Conservation (phyloP, 1,284 basidiomycete genomes). For the Mycosarcoma mackinlayi region DNA sequence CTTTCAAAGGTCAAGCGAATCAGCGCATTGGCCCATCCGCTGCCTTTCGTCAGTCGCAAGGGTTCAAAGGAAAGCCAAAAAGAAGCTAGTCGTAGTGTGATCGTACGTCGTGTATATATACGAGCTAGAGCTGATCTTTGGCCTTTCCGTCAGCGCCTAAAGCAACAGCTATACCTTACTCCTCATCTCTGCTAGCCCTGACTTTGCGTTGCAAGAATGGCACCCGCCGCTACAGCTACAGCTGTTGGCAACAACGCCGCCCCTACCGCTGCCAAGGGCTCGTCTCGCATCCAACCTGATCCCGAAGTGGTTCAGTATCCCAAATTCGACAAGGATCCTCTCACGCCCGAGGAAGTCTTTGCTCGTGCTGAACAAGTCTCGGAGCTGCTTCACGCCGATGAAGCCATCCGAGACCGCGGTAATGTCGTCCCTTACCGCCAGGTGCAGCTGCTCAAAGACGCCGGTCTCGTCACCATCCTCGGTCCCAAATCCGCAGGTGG, state of each 20-base stretch:
- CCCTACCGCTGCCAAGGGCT: conserved; percentile 22
- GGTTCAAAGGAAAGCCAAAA: too few relatives aligned
- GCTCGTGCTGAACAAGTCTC: conserved; percentile 62
- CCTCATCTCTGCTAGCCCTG: too few relatives aligned
- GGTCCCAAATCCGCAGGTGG: conserved; percentile 60
- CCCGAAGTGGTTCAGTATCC: conserved; percentile 61
- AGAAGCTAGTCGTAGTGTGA: too few relatives aligned
- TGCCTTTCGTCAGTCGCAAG: too few relatives aligned
- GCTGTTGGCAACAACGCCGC: conserved; percentile 12
- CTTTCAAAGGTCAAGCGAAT: too few relatives aligned
- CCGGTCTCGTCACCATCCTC: conserved; percentile 63
- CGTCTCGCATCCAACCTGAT: conserved; percentile 59
- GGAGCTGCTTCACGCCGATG: conserved; percentile 60
- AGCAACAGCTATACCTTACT: background rate
- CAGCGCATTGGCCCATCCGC: too few relatives aligned
- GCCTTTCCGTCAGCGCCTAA: too few relatives aligned
- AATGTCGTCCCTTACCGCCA: conserved; percentile 66
- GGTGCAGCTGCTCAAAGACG: conserved; percentile 66
- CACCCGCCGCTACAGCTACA: conserved; percentile 42
- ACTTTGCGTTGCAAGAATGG: conserved; percentile 26
- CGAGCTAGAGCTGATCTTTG: too few relatives aligned
- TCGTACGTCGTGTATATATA: too few relatives aligned
- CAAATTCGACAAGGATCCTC: conserved; percentile 49
- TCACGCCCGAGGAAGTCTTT: conserved; percentile 55
- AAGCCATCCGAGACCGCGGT: conserved; percentile 62